Base-by-base conservation (phyloP, 257 asterid genomes). In the Marsdenia floribunda region DNA sequence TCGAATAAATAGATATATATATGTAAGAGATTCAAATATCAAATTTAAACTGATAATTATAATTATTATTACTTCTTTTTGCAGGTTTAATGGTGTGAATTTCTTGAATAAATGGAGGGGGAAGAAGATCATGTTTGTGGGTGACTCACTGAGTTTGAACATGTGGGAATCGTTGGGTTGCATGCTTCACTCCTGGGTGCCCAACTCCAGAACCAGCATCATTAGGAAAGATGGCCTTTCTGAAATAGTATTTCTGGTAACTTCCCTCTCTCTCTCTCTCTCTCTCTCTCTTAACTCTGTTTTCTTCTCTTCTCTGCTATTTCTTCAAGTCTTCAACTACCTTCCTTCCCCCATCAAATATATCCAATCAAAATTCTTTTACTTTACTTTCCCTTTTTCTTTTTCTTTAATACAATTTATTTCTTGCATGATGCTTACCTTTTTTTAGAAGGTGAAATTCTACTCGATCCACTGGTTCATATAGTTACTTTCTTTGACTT, bases 131-230 rank as follows among this genome's bases (percentile, higher is more conserved):
- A 92, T 94, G 97, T 94, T 92, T 61, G 99, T 94, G 52, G 99
- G 99, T 1, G 99, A 94, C 79, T 94, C 99, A 76, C 79, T 94
- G 89, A 92, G 99, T 87, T 79, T 85, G 81, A 94, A 94, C 87
- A 92, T 92, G 90, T 94, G 99, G 99, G 89, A 92, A 49, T 94
- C 99, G 14, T 76, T 94, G 84, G 88, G 95, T 83, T 94, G 99
- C 85, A 84, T 92, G 96, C 84, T 94, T 72, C 98, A 92, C 54
- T 85, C 99, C 21, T 80, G 83, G 87, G 89, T 86, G 37, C 97
- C 99, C 0, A 82, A 63, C 6, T 82, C 93, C 1, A 80, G 71
- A 77, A 83, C 90, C 57, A 79, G 89, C 38, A 44, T 89, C 52
- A 58, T 85, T 11, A 70, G 75, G 60, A 84, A 78, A n/a, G 84